Conservation (phyloP, 2,329 filamentous ascomycete species). For the Polytolypa hystricis region DNA sequence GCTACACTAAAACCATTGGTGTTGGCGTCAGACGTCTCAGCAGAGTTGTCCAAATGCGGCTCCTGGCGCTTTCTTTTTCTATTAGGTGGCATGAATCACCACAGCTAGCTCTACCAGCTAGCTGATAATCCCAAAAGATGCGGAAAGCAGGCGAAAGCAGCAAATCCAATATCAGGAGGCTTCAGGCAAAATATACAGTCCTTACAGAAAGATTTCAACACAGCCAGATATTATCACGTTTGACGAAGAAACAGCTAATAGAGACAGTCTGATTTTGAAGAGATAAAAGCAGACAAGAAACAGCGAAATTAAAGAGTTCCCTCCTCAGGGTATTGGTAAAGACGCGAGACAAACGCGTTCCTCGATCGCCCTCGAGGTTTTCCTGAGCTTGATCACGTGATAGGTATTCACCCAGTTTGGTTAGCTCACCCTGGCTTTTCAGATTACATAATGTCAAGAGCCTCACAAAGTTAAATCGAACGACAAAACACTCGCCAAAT, state of each 20-base stretch:
- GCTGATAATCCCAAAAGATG: neutral
- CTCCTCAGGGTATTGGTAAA: too few species aligned
- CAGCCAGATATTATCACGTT: neutral
- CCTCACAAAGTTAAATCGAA: neutral
- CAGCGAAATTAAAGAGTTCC: too few species aligned
- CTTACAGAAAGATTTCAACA: neutral
- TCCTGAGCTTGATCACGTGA: too few species aligned
- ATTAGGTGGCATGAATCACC: constrained; percentile 13
- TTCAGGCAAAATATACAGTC: neutral
- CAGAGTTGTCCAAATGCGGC: constrained; percentile 12
- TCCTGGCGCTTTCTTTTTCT: constrained; percentile 26
- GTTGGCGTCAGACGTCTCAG: constrained; percentile 15
- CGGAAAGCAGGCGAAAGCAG: neutral
- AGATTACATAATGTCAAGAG: neutral
- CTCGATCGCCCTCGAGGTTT: too few species aligned
- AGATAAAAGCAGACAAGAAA: too few species aligned
- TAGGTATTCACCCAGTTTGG: too few species aligned
- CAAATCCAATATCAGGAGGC: neutral
- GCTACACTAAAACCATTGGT: constrained; percentile 7
- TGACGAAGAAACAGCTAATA: neutral
- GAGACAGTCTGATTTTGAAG: too few species aligned
- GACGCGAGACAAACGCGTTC: too few species aligned
- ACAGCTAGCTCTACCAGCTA: neutral
- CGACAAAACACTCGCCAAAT: neutral
- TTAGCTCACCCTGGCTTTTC: neutral